These are phyloP conservation scores for Neoscytalidium dimidiatum DNA, from an alignment of 2,329 filamentous ascomycete genomes.

Conservation along the genomic window DNA sequence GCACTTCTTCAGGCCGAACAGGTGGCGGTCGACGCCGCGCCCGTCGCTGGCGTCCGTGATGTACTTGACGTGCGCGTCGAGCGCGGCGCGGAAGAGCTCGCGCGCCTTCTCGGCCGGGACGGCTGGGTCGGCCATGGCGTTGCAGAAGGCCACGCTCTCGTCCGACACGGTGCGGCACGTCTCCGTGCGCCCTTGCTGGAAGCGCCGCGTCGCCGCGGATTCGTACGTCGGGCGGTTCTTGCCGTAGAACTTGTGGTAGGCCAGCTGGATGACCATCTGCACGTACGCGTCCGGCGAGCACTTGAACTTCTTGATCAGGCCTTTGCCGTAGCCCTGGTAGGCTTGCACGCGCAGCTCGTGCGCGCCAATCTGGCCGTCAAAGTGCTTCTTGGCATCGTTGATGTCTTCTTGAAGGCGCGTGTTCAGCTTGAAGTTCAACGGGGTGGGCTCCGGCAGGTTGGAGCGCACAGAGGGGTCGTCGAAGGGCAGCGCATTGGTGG, in stretches of 20 bases:
- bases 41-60: slow-evolving; percentile 87
- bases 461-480: slow-evolving; percentile 76
- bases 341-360: slow-evolving; percentile 93
- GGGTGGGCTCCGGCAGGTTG: slow-evolving; percentile 76
- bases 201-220: slow-evolving; percentile 89
- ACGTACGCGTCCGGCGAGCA: slow-evolving; percentile 97
- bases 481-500: slow-evolving; percentile 92
- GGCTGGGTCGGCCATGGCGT: slow-evolving; percentile 73
- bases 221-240: slow-evolving; percentile 98
- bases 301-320: slow-evolving; percentile 98
- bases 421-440: slow-evolving; percentile 77
- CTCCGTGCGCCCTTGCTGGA: slow-evolving; percentile 95
- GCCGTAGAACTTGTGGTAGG: slow-evolving; percentile 99
- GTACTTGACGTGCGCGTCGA: slow-evolving; percentile 84
- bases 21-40: slow-evolving; percentile 90
- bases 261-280: slow-evolving; percentile 97
- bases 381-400: slow-evolving; percentile 75
- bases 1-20: slow-evolving; percentile 96
- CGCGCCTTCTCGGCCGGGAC: slow-evolving; percentile 66
- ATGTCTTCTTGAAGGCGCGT: slow-evolving; percentile 76
- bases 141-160: slow-evolving; percentile 87
- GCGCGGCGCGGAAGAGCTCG: slow-evolving; percentile 77
- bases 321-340: slow-evolving; percentile 97
- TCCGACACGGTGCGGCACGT: slow-evolving; percentile 92
- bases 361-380: slow-evolving; percentile 75